Evolutionary conservation across 768 basidiomycete genomes (phyloP).

Genomic region (Termitomyces sp.): DNA sequence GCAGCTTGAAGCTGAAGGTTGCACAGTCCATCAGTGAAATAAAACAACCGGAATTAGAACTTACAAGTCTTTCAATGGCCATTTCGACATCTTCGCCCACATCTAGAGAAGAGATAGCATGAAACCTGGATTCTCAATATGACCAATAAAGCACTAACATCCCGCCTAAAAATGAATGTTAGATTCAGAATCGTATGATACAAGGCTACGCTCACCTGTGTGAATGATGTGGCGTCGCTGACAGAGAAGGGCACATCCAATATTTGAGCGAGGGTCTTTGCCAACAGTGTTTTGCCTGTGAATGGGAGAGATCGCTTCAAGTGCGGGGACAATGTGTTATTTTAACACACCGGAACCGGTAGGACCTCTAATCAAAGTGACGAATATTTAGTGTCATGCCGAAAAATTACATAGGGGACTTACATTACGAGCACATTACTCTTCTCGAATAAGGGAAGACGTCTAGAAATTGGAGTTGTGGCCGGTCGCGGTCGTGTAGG

Average conservation of each 20-base stretch:
- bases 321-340: background rate
- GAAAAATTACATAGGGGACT: slow-evolving; percentile 15
- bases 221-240: slow-evolving; percentile 92
- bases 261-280: slow-evolving; percentile 86
- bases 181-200: background rate
- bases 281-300: slow-evolving; percentile 84
- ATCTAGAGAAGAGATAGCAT: slow-evolving; percentile 41
- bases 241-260: slow-evolving; percentile 93
- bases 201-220: slow-evolving; percentile 53
- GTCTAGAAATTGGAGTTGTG: slow-evolving; percentile 35
- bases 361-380: slow-evolving; percentile 54
- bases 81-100: slow-evolving; percentile 97
- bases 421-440: slow-evolving; percentile 94
- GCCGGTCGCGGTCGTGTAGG: slow-evolving; percentile 49
- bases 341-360: slow-evolving; percentile 70
- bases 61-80: slow-evolving; percentile 79
- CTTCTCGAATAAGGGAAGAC: slow-evolving; percentile 78
- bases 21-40: background rate
- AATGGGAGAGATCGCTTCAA: background rate
- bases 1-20: slow-evolving; percentile 76
- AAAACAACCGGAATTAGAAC: slow-evolving; percentile 10
- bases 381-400: background rate
- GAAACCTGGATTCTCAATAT: background rate
- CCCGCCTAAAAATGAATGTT: slow-evolving; percentile 47
- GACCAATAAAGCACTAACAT: slow-evolving; percentile 45